Evolutionary conservation across 352 stramenopile species (phyloP).

Genomic region (Phytophthora lateralis): DNA sequence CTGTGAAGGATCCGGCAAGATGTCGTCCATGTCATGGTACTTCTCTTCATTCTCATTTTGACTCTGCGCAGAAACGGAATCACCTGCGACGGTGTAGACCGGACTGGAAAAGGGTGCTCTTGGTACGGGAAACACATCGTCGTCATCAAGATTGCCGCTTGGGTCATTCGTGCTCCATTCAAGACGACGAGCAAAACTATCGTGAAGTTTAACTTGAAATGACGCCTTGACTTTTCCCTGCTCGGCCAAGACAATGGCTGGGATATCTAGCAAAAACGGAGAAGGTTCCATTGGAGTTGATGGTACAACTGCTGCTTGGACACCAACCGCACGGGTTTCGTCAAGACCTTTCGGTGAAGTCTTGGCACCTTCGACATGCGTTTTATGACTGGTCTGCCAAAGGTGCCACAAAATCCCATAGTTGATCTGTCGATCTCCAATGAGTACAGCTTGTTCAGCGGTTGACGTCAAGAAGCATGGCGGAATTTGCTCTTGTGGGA

Average conservation of each 20-base stretch:
- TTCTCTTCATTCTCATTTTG: not conserved
- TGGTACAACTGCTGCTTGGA: not conserved
- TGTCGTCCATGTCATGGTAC: conserved; percentile 2
- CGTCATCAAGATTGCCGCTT: conserved; percentile 4
- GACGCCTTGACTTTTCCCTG: conserved; percentile 7
- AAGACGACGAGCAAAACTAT: conserved; percentile 27
- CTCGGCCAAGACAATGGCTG: conserved; percentile 19
- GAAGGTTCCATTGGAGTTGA: not conserved
- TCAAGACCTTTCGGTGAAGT: conserved; percentile 2
- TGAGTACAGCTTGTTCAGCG: conserved; percentile 34
- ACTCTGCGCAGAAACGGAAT: not conserved
- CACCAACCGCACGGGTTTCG: not conserved
- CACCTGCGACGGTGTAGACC: conserved; percentile 12
- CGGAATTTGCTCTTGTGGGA: conserved; percentile 16
- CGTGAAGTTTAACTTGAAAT: conserved; percentile 27
- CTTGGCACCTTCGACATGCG: conserved; percentile 2
- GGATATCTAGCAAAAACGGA: conserved; percentile 32
- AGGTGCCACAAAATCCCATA: conserved; percentile 63
- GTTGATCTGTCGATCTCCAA: conserved; percentile 50
- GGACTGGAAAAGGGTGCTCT: conserved; percentile 23
- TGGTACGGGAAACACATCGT: conserved; percentile 35
- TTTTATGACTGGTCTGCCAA: conserved; percentile 37
- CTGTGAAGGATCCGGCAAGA: conserved; percentile 8
- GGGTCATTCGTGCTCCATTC: conserved; percentile 11
- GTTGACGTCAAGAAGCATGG: conserved; percentile 20